A percentile compares a stretch with the other conserved stretches of the same genome.
These are phyloP conservation scores for Scutellaria barbata DNA, from an alignment of 257 asterid genomes.

Conservation along the genomic window DNA sequence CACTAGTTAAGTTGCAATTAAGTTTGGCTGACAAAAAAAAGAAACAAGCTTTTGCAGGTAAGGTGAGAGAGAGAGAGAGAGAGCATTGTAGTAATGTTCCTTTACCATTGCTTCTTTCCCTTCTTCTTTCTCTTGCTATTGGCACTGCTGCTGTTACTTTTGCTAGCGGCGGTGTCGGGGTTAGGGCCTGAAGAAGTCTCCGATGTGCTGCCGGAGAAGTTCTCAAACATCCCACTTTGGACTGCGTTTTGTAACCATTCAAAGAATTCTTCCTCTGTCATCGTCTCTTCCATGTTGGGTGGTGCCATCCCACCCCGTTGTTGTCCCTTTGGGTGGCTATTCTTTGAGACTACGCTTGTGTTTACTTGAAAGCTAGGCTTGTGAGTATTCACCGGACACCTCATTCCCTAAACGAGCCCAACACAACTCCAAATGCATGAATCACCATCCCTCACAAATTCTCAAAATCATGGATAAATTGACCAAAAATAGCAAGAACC, in stretches of 20 bases:
- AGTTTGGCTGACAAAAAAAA: constrained; percentile 1
- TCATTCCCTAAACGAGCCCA: constrained; percentile 69
- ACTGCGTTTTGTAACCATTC: constrained; percentile 87
- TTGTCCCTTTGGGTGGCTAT: constrained; percentile 56
- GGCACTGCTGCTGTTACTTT: constrained; percentile 36
- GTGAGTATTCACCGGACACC: constrained; percentile 84
- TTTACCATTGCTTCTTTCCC: constrained; percentile 77
- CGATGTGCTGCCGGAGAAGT: constrained; percentile 45
- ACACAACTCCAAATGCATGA: too few species aligned
- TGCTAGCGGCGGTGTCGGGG: constrained; percentile 49
- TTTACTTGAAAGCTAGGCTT: constrained; percentile 91
- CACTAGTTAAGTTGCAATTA: constrained; percentile 28
- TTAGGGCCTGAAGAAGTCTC: constrained; percentile 52
- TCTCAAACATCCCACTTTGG: constrained; percentile 73
- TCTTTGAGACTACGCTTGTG: constrained; percentile 68
- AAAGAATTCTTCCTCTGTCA: constrained; percentile 86
- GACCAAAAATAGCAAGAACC: too few species aligned
- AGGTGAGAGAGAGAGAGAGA: too few species aligned
- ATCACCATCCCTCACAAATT: too few species aligned
- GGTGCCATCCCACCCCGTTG: constrained; percentile 63
- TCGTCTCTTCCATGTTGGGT: constrained; percentile 67
- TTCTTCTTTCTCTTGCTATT: constrained; percentile 76
- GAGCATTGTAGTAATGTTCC: background rate
- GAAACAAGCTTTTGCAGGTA: too few species aligned
- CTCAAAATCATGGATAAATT: too few species aligned